These are phyloP conservation scores for Zasmidium citrigriseum DNA, from an alignment of 2,329 filamentous ascomycete species.

Conservation along the genomic window DNA sequence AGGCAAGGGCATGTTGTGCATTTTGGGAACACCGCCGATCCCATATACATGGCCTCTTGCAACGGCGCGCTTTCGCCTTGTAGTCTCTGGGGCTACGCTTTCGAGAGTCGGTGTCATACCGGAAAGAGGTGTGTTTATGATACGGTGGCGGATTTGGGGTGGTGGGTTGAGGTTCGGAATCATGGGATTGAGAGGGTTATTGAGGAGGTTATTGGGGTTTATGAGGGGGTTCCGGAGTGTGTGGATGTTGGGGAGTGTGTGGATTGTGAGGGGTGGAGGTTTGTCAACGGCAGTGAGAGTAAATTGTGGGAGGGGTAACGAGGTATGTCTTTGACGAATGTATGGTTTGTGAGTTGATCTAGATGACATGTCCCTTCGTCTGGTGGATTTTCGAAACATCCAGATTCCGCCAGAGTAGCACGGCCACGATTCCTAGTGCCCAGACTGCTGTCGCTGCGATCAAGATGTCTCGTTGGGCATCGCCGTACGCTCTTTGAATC, in stretches of 20 bases:
- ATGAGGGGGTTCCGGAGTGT: conserved; percentile 67
- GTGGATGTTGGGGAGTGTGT: not conserved
- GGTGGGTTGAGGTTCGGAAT: conserved; percentile 83
- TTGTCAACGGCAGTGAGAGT: not conserved
- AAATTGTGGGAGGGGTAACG: no score
- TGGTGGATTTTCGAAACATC: conserved; percentile 17
- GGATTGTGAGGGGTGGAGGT: not conserved
- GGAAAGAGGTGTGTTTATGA: conserved; percentile 87
- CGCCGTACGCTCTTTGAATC: conserved; percentile 13
- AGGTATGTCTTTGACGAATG: not conserved
- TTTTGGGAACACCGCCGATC: conserved; percentile 91
- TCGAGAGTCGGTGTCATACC: conserved; percentile 86
- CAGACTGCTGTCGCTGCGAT: conserved; percentile 16
- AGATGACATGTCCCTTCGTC: conserved; percentile 19
- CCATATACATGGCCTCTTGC: conserved; percentile 87
- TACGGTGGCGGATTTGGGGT: conserved; percentile 83
- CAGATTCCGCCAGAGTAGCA: conserved; percentile 13
- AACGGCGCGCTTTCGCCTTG: conserved; percentile 86
- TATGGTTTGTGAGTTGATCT: not conserved
- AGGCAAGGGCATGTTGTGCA: conserved; percentile 77
- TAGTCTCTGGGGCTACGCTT: conserved; percentile 84
- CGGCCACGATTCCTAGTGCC: conserved; percentile 13
- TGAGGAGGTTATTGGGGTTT: conserved; percentile 77
- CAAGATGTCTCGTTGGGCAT: conserved; percentile 13
- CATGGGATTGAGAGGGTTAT: conserved; percentile 89